Percentiles rank a stretch among this genome's conserved stretches.
Conservation (phyloP, 148 eudicot genomes). For the Salicornia ramosissima region DNA sequence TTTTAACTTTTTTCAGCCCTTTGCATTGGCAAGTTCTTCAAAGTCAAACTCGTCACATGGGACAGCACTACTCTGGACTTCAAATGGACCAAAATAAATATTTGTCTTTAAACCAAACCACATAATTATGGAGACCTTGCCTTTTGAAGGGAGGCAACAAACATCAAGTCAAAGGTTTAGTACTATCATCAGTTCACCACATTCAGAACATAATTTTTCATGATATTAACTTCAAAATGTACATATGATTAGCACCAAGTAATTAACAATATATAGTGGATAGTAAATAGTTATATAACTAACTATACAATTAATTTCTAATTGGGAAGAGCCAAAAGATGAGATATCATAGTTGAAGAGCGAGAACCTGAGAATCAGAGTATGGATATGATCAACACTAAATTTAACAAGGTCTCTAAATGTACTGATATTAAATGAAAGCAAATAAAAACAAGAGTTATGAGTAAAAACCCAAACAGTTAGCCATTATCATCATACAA, state of each 20-base stretch:
- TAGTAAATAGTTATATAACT: neutral
- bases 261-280: slow-evolving; percentile 2
- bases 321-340: neutral
- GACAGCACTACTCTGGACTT: neutral
- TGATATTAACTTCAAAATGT: neutral
- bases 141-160: neutral
- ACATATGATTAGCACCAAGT: neutral
- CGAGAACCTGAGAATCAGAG: slow-evolving; percentile 14
- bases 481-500: no score
- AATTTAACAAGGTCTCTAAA: no score
- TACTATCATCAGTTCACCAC: neutral
- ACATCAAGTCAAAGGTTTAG: neutral
- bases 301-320: neutral
- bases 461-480: no score
- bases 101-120: neutral
- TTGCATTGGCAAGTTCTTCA: neutral
- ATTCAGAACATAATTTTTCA: neutral
- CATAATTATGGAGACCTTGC: neutral
- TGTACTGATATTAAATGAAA: no score
- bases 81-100: neutral
- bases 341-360: slow-evolving; percentile 2
- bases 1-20: neutral
- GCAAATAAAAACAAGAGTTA: no score
- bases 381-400: no score
- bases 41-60: neutral